These are phyloP conservation scores for Epichloe bromicola DNA, from an alignment of 2,329 filamentous ascomycete species.

Conservation along the genomic window DNA sequence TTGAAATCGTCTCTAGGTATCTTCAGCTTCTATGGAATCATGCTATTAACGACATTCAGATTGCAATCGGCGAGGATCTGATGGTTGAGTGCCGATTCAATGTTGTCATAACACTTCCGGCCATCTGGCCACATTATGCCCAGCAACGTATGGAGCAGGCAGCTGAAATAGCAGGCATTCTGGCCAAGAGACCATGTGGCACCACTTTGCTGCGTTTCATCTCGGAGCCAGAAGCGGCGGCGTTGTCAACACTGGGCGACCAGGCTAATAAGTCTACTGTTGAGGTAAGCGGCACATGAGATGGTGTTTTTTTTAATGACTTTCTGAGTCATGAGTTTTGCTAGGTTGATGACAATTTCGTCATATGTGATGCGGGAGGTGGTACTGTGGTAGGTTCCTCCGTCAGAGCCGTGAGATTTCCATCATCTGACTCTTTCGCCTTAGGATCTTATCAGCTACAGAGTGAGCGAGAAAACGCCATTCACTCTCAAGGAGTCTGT, in stretches of 20 bases:
- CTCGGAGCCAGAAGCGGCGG: constrained; percentile 33
- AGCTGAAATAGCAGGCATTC: constrained; percentile 21
- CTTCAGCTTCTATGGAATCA: constrained; percentile 22
- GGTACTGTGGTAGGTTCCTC: constrained; percentile 20
- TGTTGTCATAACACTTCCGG: constrained; percentile 30
- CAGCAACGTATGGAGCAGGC: constrained; percentile 24
- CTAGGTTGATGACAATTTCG: constrained; percentile 11
- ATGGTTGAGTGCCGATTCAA: constrained; percentile 16
- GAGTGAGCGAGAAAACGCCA: constrained; percentile 10
- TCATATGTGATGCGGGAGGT: constrained; percentile 25
- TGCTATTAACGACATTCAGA: constrained; percentile 13
- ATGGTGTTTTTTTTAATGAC: too few relatives aligned
- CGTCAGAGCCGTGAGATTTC: neutral
- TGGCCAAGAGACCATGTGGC: constrained; percentile 13
- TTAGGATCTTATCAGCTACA: constrained; percentile 30
- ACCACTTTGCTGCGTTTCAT: constrained; percentile 22
- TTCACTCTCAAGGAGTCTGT: constrained; percentile 24
- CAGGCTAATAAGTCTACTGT: constrained; percentile 12
- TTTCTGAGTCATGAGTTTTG: neutral
- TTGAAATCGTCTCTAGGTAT: constrained; percentile 20
- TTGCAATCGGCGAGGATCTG: constrained; percentile 11
- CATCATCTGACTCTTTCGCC: neutral
- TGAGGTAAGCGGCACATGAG: constrained; percentile 4
- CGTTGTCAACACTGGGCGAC: constrained; percentile 22
- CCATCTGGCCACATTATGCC: constrained; percentile 31